phyloP scores from a whole-genome alignment of 176 grass and related monocot species.

The Melocanna baccifera region DNA sequence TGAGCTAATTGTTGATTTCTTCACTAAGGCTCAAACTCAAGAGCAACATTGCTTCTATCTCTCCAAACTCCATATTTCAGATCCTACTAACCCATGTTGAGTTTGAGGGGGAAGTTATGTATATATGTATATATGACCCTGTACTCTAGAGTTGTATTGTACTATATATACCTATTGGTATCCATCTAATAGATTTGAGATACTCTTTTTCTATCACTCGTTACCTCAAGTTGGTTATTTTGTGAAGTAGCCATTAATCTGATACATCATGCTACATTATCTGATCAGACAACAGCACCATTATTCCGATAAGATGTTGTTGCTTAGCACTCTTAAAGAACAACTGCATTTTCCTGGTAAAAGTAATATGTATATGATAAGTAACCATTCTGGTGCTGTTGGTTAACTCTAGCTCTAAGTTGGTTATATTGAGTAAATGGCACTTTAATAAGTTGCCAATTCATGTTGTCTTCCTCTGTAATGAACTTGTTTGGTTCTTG shows the following conservation, averaged over 20 bases:
- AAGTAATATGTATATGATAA: not conserved
- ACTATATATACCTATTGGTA: too few relatives aligned
- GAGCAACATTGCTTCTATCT: too few relatives aligned
- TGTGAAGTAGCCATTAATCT: not conserved
- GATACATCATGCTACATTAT: not conserved
- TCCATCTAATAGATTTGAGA: too few relatives aligned
- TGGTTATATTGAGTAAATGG: not conserved
- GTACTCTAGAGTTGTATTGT: too few relatives aligned
- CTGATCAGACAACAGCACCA: not conserved
- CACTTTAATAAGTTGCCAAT: not conserved
- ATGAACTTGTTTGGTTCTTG: not conserved
- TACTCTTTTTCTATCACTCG: not conserved
- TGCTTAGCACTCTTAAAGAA: not conserved
- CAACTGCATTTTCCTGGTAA: not conserved
- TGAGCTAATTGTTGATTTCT: too few relatives aligned
- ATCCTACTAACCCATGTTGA: too few relatives aligned
- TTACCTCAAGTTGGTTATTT: not conserved
- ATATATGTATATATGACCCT: too few relatives aligned
- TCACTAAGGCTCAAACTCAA: too few relatives aligned
- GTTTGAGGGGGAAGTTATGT: too few relatives aligned
- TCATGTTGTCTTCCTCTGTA: not conserved
- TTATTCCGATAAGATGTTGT: not conserved
- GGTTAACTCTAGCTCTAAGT: not conserved
- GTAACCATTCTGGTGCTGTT: not conserved
- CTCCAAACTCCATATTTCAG: too few relatives aligned